Percentiles rank a stretch among this genome's conserved stretches.
Evolutionary conservation across 2,329 filamentous ascomycete species (phyloP).

Genomic region (Talaromyces rugulosus): DNA sequence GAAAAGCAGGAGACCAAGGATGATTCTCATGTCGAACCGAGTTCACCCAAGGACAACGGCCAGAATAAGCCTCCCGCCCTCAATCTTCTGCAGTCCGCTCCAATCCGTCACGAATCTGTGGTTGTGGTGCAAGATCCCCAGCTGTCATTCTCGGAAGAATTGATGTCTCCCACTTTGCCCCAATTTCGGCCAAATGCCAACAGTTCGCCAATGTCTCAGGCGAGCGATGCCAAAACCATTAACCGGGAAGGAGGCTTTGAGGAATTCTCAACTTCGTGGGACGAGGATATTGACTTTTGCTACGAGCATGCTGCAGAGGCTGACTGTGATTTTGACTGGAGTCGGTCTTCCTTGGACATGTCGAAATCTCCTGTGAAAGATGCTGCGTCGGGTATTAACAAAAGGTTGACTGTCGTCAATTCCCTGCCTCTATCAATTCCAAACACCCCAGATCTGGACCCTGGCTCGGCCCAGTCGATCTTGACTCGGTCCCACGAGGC

Average conservation of each 20-base stretch:
- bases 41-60: conserved; percentile 11
- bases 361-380: conserved; percentile 13
- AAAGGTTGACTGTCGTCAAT: conserved; percentile 13
- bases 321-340: conserved; percentile 59
- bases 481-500: conserved; percentile 22
- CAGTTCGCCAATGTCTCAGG: conserved; percentile 15
- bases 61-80: conserved; percentile 15
- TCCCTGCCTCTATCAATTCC: conserved; percentile 23
- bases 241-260: conserved; percentile 20
- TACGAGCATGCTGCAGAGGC: conserved; percentile 60
- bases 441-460: conserved; percentile 30
- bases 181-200: conserved; percentile 19
- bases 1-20: conserved; percentile 22
- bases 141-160: conserved; percentile 41
- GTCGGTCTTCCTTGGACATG: conserved; percentile 31
- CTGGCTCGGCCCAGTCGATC: conserved; percentile 28
- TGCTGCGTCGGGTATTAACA: conserved; percentile 13
- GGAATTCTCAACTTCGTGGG: conserved; percentile 48
- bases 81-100: conserved; percentile 11
- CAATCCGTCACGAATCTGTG: conserved; percentile 26
- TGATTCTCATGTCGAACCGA: conserved; percentile 13
- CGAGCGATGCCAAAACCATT: conserved; percentile 15
- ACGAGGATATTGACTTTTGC: conserved; percentile 60
- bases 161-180: conserved; percentile 39
- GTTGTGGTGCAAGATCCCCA: conserved; percentile 26